Base-by-base conservation (phyloP, 2,329 filamentous ascomycete genomes). In the Alternaria gaisen region DNA sequence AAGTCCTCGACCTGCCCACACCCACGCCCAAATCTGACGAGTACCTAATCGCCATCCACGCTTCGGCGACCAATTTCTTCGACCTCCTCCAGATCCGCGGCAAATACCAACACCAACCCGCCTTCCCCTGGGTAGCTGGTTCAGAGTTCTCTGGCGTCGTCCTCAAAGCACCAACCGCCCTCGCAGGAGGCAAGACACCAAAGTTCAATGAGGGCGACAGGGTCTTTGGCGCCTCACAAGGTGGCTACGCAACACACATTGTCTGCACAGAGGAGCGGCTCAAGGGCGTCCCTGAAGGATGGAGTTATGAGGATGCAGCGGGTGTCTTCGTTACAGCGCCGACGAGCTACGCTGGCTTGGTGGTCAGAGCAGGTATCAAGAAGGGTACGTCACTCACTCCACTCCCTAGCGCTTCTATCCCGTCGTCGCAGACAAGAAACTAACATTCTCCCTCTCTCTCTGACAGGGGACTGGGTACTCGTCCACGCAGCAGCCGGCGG, bases 81-180 rank as follows among this genome's bases (percentile, higher is more conserved):
- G 94, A 98, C 78, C 91, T 97, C 59, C 88, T 98, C 56, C 94
- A 98, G 77, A 93, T 97, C 74, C 90, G 93, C 74, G 94, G 94
- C 58, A 97, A 96, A 86, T 98, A 98, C 81, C 94, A 98, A 77
- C 86, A 92, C 76, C 94, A 97, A 72, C 93, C 93, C 0, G 88
- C 91, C 0, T 89, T 97, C 50, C 94, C 94, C 32, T 97, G 94
- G 93, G 82, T 94, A 51, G 88, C 92, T 0, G 94, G 94, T 62
- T 87, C 87, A 73, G 94, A 98, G 77, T 98, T 97, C 81, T 88
- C 92, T 24, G 94, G 94, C 66, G 84, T 88, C 5, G 83, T 98
- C 67, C 78, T 94, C 50, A 84, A 90, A 48, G 84, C 87, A 0
- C 93, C 93, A 0, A 82, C 83, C 2, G 72, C 77, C 3, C 71